Evolutionary conservation across 164 flowering plant species (phyloP), one percentile per base, ranked within the genome.

Genomic region (Piper longum): DNA sequence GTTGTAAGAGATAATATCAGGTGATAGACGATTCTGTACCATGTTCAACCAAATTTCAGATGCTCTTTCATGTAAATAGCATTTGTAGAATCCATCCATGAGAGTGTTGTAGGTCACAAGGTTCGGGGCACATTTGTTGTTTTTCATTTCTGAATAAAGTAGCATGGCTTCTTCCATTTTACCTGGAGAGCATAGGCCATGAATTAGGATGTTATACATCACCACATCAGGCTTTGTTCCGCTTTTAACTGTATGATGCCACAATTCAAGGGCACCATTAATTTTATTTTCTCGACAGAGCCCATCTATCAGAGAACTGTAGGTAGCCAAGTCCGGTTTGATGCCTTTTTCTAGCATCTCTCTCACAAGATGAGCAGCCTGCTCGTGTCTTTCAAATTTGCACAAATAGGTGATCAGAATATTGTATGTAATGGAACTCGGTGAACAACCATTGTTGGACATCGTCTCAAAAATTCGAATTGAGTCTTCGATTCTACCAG

Each of bases 1-100:
- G 69, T 89, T 92, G 69, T 88, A 92, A 13, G 98, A 85, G 57
- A 89, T 67, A 16, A 88, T 81, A 82, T 88, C 96, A 5, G 87
- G 93, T 69, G 64, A 69, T 16, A 85, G 70, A 59, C 92, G 89
- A 59, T 73, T 40, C 67, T 73, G 65, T 40, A 72, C 67, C 60
- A 86, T 88, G 71, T 73, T 74, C 36, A 69, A 71, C 98, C 97
- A 89, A 67, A 86, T 78, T 19, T 70, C 77, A 48, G 69, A 75
- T 19, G 86, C 96, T 69, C 71, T 82, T 45, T 74, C 71, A 69
- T 62, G 77, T 26, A 80, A 82, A 63, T 85, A 64, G 19, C 64
- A 71, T 74, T 80, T 81, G 72, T 74, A 92, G 54, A 92, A 73
- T 5, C 96, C 97, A 62, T 89, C 83, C 87, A 89, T 88, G 26